Percentiles rank a stretch among this genome's conserved stretches.
phyloP scores from a whole-genome alignment of 192 early-diverging fungal genomes.

The Spizellomyces punctatus region DNA sequence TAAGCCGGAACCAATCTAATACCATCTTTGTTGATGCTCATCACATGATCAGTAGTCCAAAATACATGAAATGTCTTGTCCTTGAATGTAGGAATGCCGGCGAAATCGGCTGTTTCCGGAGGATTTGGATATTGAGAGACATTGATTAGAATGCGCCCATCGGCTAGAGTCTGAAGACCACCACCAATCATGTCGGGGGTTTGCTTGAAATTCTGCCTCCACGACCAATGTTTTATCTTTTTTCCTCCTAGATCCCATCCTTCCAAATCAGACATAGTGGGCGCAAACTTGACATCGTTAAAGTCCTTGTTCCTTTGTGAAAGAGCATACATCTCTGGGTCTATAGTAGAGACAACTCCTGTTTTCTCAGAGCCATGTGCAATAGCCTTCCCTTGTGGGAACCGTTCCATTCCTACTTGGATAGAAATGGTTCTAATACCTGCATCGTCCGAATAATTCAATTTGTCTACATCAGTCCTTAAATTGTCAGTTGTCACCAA shows the following conservation, averaged over 20 bases:
- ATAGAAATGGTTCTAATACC: no score
- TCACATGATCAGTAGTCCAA: no score
- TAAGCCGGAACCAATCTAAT: no score
- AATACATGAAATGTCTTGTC: constrained; percentile 17
- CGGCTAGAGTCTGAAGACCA: constrained; percentile 11
- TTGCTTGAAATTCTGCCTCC: no score
- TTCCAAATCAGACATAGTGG: not conserved
- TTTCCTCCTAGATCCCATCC: constrained; percentile 15
- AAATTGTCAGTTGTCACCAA: no score
- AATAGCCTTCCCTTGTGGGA: constrained; percentile 12
- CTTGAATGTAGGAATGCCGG: not conserved
- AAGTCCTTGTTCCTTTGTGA: not conserved
- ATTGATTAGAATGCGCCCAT: constrained; percentile 14
- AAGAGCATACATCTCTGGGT: constrained; percentile 17
- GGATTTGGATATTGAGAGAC: constrained; percentile 16
- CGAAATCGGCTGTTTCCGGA: constrained; percentile 5
- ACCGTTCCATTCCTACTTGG: constrained; percentile 9
- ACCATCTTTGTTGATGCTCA: no score
- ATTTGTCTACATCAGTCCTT: no score
- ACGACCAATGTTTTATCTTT: constrained; percentile 12
- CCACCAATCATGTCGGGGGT: constrained; percentile 15
- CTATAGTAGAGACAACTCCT: no score
- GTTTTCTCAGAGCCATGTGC: constrained; percentile 1
- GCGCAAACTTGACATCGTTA: not conserved
- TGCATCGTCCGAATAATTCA: no score